phyloP scores from a whole-genome alignment of 2,329 filamentous ascomycete genomes.

The Colletotrichum aenigma region DNA sequence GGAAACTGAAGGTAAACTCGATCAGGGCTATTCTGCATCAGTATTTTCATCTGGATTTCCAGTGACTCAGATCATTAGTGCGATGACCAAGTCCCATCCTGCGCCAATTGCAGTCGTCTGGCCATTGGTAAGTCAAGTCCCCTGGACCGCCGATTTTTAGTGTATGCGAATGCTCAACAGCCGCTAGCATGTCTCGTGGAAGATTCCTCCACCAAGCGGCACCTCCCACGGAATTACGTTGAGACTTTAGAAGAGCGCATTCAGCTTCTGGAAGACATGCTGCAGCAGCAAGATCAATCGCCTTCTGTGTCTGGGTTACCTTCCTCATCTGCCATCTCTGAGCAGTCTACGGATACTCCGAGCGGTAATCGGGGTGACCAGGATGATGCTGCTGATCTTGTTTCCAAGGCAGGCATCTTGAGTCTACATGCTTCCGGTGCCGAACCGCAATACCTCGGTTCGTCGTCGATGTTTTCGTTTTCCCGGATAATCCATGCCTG shows the following conservation, averaged over 20 bases:
- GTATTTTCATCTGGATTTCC: background rate
- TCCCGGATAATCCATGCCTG: conserved; percentile 22
- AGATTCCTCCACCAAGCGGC: conserved; percentile 28
- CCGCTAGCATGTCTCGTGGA: conserved; percentile 25
- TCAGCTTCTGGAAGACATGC: conserved; percentile 23
- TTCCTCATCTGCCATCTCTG: background rate
- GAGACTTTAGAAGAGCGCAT: conserved; percentile 30
- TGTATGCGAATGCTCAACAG: background rate
- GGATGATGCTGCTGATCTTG: background rate
- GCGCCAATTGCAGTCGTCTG: background rate
- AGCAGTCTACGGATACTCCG: too few relatives aligned
- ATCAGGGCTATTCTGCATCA: background rate
- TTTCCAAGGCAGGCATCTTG: background rate
- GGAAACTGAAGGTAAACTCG: background rate
- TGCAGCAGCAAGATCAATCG: background rate
- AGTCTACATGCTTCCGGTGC: background rate
- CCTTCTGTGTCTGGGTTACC: background rate
- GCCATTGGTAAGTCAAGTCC: background rate
- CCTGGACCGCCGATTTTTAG: background rate
- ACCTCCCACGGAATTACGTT: conserved; percentile 33
- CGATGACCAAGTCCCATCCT: background rate
- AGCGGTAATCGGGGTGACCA: background rate
- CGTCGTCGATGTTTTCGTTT: conserved; percentile 31
- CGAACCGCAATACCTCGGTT: conserved; percentile 30
- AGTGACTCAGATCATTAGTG: background rate